Evolutionary conservation across 2,329 filamentous ascomycete genomes (phyloP), one percentile per base, ranked within the genome.

Genomic region (Stagonosporopsis cucurbitacearum): DNA sequence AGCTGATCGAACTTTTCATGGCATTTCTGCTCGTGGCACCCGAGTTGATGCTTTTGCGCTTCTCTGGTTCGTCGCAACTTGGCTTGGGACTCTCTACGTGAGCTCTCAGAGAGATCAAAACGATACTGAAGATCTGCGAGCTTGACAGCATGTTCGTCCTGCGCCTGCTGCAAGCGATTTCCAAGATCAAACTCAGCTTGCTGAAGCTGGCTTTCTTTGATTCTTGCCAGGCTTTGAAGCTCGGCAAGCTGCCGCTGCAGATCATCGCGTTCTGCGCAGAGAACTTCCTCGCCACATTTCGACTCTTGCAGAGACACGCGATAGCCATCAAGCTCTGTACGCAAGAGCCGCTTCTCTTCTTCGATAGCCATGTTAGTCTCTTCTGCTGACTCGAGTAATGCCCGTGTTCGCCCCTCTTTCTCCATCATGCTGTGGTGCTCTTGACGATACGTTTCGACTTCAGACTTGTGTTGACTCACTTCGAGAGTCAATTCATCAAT

Each of bases 21-120:
- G 12, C 28, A 37, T 7, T 54, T 30, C 28, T 64, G 54, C 33
- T 57, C 47, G 36, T 68, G 62, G 6, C 33, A 44, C 7, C 64
- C 52, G 6, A 70, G 32, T 30, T 66, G 62, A 8, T 48, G 45
- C 7, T 49, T 37, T n/a, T 59, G 51, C 22, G 64, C 54, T 19
- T 47, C 45, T 26, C 66, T 50, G n/a, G 55, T 41, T 3, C 57
- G 54, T 13, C 44, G 52, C 12, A 46, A 19, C 22, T 56, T 61
- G 4, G 61, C 60, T 28, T 69, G 55, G 1, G 54, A 42, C n/a
- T 66, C 58, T 19, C 60, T 62, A 6, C 62, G 45, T 8, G 56
- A 59, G 12, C 22, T 32, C 11, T 64, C 62, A 11, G 59, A 52
- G 19, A 58, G 22, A 6, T 8, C 41, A 7, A 70, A 41, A 2